Percentiles rank a stretch among this genome's conserved stretches.
These are phyloP conservation scores for Fagopyrum homotropicum DNA, from an alignment of 148 eudicot genomes.

Conservation along the genomic window DNA sequence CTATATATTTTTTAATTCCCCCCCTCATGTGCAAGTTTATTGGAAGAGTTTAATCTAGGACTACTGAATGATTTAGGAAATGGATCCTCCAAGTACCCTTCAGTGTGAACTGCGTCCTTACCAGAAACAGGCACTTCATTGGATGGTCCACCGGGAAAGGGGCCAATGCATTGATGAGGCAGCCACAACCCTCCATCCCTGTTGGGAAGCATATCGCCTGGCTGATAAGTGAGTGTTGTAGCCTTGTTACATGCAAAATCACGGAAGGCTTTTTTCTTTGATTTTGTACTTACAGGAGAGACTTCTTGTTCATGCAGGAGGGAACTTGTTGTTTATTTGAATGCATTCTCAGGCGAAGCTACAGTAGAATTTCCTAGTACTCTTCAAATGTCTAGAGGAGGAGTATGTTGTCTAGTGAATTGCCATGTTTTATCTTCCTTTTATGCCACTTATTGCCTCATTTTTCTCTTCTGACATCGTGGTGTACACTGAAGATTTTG, in stretches of 20 bases:
- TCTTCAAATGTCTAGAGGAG: conserved; percentile 96
- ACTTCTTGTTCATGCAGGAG: conserved; percentile 52
- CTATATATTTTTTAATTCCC: neutral
- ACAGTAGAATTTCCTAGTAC: conserved; percentile 90
- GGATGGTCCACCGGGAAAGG: conserved; percentile 87
- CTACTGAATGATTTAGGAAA: conserved; percentile 45
- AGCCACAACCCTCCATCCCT: conserved; percentile 83
- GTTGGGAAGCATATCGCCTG: conserved; percentile 94
- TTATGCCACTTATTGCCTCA: conserved; percentile 8
- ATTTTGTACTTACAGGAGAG: neutral
- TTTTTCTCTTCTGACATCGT: conserved; percentile 22
- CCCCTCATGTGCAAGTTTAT: neutral
- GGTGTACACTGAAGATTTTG: conserved; percentile 51
- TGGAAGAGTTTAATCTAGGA: neutral
- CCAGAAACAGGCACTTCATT: conserved; percentile 95
- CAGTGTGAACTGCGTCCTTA: conserved; percentile 88
- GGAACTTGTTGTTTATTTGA: conserved; percentile 64
- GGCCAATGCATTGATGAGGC: conserved; percentile 65
- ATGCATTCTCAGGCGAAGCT: conserved; percentile 96
- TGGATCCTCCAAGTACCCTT: conserved; percentile 87
- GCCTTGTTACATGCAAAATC: neutral
- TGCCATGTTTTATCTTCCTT: neutral
- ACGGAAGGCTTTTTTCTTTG: neutral
- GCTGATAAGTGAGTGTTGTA: conserved; percentile 57
- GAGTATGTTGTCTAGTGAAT: conserved; percentile 42